These are phyloP conservation scores for Fusarium secorum DNA, from an alignment of 2,329 filamentous ascomycete species.

Conservation along the genomic window DNA sequence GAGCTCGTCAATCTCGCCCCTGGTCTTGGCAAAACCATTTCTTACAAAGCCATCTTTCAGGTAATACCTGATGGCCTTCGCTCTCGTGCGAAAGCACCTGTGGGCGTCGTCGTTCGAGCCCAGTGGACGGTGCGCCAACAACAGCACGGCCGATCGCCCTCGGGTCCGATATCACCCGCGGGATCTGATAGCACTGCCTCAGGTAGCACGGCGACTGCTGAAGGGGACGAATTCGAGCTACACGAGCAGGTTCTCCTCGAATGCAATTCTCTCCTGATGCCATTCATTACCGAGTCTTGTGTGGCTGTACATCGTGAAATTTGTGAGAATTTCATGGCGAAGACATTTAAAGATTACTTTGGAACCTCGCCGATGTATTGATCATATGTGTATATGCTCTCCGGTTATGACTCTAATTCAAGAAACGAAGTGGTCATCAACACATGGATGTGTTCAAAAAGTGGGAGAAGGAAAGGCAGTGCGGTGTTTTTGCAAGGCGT, in stretches of 20 bases:
- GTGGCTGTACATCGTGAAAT: slow-evolving; percentile 44
- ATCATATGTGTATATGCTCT: background rate
- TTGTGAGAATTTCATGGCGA: slow-evolving; percentile 44
- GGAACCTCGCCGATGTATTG: slow-evolving; percentile 17
- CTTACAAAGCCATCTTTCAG: slow-evolving; percentile 55
- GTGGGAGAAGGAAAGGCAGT: background rate
- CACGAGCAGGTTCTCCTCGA: slow-evolving; percentile 46
- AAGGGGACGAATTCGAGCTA: slow-evolving; percentile 46
- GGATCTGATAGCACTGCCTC: slow-evolving; percentile 41
- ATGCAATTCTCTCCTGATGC: slow-evolving; percentile 48
- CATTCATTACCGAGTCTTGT: slow-evolving; percentile 45
- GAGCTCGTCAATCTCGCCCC: slow-evolving; percentile 50
- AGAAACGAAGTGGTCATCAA: background rate
- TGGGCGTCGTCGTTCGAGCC: slow-evolving; percentile 54
- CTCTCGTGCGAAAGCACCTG: slow-evolving; percentile 53
- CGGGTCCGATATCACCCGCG: slow-evolving; percentile 34
- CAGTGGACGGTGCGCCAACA: slow-evolving; percentile 45
- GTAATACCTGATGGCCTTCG: slow-evolving; percentile 51
- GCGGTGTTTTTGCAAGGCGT: slow-evolving; percentile 20
- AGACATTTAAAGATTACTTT: slow-evolving; percentile 41
- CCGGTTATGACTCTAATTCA: background rate
- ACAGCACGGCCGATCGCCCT: slow-evolving; percentile 16
- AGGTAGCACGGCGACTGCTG: slow-evolving; percentile 37
- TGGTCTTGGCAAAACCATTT: slow-evolving; percentile 51
- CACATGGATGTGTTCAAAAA: background rate